phyloP scores from a whole-genome alignment of 768 basidiomycete species.

The Albatrellus ellisii region DNA sequence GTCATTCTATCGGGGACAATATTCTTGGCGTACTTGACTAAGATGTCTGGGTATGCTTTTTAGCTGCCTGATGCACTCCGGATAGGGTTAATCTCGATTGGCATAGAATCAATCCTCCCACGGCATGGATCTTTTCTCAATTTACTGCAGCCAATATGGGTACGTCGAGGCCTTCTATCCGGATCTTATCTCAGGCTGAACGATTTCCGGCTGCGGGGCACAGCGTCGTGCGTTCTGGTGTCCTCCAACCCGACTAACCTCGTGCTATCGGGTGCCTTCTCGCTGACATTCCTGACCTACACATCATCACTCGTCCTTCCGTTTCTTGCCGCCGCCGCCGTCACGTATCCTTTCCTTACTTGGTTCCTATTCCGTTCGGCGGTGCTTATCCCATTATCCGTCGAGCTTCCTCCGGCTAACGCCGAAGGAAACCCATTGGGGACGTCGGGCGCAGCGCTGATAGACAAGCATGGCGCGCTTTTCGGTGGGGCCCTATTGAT shows the following conservation, averaged over 20 bases:
- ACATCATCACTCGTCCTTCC: conserved; percentile 78
- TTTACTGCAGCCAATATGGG: conserved; percentile 73
- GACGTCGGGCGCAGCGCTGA: conserved; percentile 37
- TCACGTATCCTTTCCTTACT: conserved; percentile 49
- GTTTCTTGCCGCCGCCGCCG: conserved; percentile 46
- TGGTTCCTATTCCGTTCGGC: conserved; percentile 40
- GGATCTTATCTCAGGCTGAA: conserved; percentile 27
- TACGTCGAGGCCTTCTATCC: conserved; percentile 8
- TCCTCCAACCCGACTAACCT: conserved; percentile 93
- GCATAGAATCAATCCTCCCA: conserved; percentile 26
- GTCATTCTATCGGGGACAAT: conserved; percentile 86
- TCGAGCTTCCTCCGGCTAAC: conserved; percentile 26
- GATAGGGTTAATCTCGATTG: not conserved
- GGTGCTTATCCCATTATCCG: conserved; percentile 38
- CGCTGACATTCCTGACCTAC: conserved; percentile 63
- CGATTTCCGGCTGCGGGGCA: too few species aligned
- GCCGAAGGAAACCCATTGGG: conserved; percentile 15
- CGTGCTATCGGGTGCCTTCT: conserved; percentile 80
- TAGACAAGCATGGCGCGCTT: conserved; percentile 61
- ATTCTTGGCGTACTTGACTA: conserved; percentile 82
- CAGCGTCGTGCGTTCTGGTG: conserved; percentile 44
- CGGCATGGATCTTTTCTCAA: conserved; percentile 61
- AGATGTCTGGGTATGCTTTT: conserved; percentile 32
- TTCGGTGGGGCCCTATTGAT: conserved; percentile 60
- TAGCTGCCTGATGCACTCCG: not conserved